Evolutionary conservation across 2,329 filamentous ascomycete species (phyloP).

Genomic region (Sordariomycetes sp.): DNA sequence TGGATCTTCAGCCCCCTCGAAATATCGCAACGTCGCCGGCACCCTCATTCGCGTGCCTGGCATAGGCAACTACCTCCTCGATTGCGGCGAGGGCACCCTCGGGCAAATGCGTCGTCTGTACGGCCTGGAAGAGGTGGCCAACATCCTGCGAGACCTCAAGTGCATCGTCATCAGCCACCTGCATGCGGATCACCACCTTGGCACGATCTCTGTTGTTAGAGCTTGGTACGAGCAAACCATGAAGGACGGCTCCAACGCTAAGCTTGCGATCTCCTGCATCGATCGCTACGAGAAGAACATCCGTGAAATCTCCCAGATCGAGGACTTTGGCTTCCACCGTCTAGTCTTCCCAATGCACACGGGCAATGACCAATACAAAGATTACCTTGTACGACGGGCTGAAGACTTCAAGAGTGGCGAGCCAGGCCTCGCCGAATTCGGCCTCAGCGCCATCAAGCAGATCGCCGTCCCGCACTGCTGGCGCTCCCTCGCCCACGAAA

Average conservation of each 20-base stretch:
- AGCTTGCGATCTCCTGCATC: slow-evolving; percentile 61
- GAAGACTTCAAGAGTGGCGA: slow-evolving; percentile 15
- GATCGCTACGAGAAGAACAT: slow-evolving; percentile 66
- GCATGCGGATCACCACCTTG: slow-evolving; percentile 93
- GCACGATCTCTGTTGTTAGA: slow-evolving; percentile 69
- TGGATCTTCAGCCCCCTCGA: slow-evolving; percentile 81
- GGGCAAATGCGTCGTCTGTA: slow-evolving; percentile 77
- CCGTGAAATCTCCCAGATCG: slow-evolving; percentile 67
- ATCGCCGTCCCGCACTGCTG: slow-evolving; percentile 70
- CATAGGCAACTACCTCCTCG: slow-evolving; percentile 80
- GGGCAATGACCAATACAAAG: neutral
- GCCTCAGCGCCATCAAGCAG: slow-evolving; percentile 58
- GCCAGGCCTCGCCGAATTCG: slow-evolving; percentile 38
- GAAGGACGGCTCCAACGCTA: slow-evolving; percentile 21
- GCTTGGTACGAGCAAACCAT: slow-evolving; percentile 61
- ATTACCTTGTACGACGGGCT: too few species aligned
- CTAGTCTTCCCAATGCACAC: slow-evolving; percentile 25
- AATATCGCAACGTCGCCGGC: slow-evolving; percentile 89
- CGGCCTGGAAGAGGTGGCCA: slow-evolving; percentile 49
- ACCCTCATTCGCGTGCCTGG: slow-evolving; percentile 79
- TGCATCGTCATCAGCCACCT: slow-evolving; percentile 90
- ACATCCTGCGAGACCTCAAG: slow-evolving; percentile 70
- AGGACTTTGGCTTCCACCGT: slow-evolving; percentile 62
- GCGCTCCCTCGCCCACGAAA: slow-evolving; percentile 63
- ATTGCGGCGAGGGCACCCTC: slow-evolving; percentile 86